A percentile compares a stretch with the other conserved stretches of the same genome.
Conservation (phyloP, 2,329 filamentous ascomycete genomes). For the Chaetothyriales sp. region DNA sequence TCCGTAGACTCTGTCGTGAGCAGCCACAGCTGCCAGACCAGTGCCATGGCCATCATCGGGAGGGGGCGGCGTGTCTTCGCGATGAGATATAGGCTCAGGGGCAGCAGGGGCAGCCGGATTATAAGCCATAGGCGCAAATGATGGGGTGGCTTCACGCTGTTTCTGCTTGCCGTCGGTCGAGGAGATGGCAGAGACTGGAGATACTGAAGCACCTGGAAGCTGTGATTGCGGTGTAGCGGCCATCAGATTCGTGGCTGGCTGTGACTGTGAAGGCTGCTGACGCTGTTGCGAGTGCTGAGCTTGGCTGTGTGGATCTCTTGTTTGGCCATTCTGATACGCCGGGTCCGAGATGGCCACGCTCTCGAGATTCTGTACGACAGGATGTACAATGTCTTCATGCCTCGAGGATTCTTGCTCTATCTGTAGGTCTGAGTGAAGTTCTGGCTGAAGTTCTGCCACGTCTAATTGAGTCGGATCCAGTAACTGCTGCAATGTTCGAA, state of each 20-base stretch:
- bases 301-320: conserved; percentile 20
- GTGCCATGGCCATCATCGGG: conserved; percentile 39
- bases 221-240: conserved; percentile 7
- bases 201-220: conserved; percentile 4
- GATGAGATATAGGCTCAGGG: conserved; percentile 49
- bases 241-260: neutral
- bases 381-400: conserved; percentile 31
- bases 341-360: conserved; percentile 45
- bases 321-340: conserved; percentile 33
- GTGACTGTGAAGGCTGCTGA: neutral
- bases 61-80: conserved; percentile 55
- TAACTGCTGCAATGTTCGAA: conserved; percentile 31
- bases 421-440: conserved; percentile 18
- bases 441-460: conserved; percentile 30
- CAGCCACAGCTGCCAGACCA: conserved; percentile 30
- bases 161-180: neutral
- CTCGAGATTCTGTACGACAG: conserved; percentile 51
- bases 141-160: conserved; percentile 1
- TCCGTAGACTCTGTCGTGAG: conserved; percentile 26
- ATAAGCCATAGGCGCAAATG: conserved; percentile 44
- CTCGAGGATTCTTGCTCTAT: conserved; percentile 3
- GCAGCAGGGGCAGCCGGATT: conserved; percentile 54
- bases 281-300: conserved; percentile 18
- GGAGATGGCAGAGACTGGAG: neutral
- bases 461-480: conserved; percentile 32